Percentiles rank a stretch among this genome's conserved stretches.
Evolutionary conservation across 2,329 filamentous ascomycete species (phyloP).

Genomic region (Ophioceras dolichostomum): DNA sequence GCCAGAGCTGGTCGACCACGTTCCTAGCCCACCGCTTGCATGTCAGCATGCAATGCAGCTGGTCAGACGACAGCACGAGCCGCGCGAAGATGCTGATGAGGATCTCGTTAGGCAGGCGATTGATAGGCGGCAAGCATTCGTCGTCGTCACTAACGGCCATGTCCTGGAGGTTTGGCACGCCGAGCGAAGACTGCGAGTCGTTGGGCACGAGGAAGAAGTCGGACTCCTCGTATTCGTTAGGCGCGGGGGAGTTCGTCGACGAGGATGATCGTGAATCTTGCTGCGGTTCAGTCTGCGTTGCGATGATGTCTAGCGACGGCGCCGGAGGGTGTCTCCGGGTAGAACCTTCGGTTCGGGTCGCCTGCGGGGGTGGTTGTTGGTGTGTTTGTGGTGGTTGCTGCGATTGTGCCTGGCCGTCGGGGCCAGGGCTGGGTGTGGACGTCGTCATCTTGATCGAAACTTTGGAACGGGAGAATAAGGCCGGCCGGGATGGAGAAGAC

Average conservation of each 20-base stretch:
- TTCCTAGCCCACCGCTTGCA: conserved; percentile 89
- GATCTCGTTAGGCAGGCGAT: conserved; percentile 82
- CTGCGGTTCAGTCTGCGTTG: conserved; percentile 11
- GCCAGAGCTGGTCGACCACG: conserved; percentile 87
- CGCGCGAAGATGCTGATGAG: conserved; percentile 87
- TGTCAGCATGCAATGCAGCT: conserved; percentile 85
- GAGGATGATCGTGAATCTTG: conserved; percentile 49
- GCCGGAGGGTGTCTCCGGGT: conserved; percentile 6
- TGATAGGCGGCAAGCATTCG: conserved; percentile 64
- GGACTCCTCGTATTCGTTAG: conserved; percentile 78
- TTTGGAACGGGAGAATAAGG: too few relatives aligned
- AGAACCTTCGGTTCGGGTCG: too few relatives aligned
- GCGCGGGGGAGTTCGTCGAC: conserved; percentile 62
- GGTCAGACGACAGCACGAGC: conserved; percentile 61
- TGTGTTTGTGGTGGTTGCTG: too few relatives aligned
- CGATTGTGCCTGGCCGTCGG: too few relatives aligned
- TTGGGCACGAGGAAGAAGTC: conserved; percentile 85
- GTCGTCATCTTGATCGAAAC: too few relatives aligned
- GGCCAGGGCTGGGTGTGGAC: conserved; percentile 1
- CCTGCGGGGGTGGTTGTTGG: too few relatives aligned
- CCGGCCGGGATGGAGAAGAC: too few relatives aligned
- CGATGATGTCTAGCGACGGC: conserved; percentile 11
- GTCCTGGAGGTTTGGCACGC: conserved; percentile 64
- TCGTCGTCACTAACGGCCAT: conserved; percentile 57
- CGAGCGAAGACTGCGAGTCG: conserved; percentile 86